Conservation (phyloP, 306 rosid species). For the Vigna mungo region DNA sequence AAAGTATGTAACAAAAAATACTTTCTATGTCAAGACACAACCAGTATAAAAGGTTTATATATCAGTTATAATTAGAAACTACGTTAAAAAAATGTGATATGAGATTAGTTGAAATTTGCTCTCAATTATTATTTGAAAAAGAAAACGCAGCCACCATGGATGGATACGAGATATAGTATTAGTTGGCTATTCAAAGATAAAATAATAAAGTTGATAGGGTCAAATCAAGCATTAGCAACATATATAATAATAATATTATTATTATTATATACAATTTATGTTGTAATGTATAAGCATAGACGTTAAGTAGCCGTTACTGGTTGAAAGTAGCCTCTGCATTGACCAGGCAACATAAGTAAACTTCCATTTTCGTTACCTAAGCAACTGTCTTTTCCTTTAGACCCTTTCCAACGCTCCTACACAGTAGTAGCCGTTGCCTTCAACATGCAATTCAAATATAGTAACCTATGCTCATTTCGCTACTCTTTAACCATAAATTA, state of each 20-base stretch:
- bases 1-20: too few species aligned
- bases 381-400: slow-evolving; percentile 10
- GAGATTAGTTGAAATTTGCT: neutral
- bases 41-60: too few species aligned
- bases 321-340: slow-evolving; percentile 13
- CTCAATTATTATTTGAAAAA: neutral
- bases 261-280: neutral
- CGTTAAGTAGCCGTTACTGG: slow-evolving; percentile 24
- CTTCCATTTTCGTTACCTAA: neutral
- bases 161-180: neutral
- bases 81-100: too few species aligned
- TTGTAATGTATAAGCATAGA: neutral
- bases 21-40: too few species aligned
- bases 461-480: too few species aligned
- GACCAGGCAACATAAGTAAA: neutral
- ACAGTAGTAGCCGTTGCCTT: neutral
- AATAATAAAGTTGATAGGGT: neutral
- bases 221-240: neutral
- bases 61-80: too few species aligned
- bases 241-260: neutral
- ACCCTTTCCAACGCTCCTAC: neutral
- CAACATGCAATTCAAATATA: neutral
- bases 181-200: neutral
- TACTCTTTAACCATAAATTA: too few species aligned
- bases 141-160: neutral